Base-by-base conservation (phyloP, 2,329 filamentous ascomycete species). In the Aspergillus sp. region DNA sequence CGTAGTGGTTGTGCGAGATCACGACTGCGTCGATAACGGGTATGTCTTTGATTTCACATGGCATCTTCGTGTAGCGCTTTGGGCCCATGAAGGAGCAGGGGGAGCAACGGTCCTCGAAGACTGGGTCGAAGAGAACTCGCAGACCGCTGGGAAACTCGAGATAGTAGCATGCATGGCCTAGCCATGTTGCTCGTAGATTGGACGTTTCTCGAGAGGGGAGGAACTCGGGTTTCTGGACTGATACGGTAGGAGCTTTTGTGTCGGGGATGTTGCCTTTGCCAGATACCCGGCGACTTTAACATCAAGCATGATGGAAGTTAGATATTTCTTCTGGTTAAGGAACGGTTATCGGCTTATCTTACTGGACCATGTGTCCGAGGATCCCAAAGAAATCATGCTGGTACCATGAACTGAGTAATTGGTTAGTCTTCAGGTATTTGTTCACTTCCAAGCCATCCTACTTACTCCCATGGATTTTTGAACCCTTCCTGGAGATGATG, bases 81-180 rank as follows among this genome's bases (percentile, higher is more conserved):
- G 90, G 86, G 0, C 82, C 82, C 48, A 86, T 61, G 55, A 82
- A 83, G 33, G 75, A 76, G 56, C 91, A 75, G 0, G 91, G 91
- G 25, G 85, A 84, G 71, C 91, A 96, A 58, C 88, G 83, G 53
- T 89, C 82, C 64, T 91, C 88, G 56, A 96, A 95, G 30, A 96
- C 90, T 1, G 91, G 91, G 62, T 96, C 91, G 65, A 95, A 96
- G 3, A 97, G 80, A 3, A 95, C 88, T 47, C 91, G 83, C 46
- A 97, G 75, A 1, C 91, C 91, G 12, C 80, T 79, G 1, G 90
- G 89, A 60, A 90, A 96, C 67, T 96, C 91, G 57, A 95, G 82
- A 61, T 88, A 90, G 73, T 90, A 95, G 73, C 90, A 95, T 3
- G 91, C 90, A 67, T 97, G 91, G 32, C 91, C 91, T 2, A 97